Evolutionary conservation across 2,329 filamentous ascomycete species (phyloP), one percentile per base, ranked within the genome.

Genomic region (Ophiostoma fasciatum): DNA sequence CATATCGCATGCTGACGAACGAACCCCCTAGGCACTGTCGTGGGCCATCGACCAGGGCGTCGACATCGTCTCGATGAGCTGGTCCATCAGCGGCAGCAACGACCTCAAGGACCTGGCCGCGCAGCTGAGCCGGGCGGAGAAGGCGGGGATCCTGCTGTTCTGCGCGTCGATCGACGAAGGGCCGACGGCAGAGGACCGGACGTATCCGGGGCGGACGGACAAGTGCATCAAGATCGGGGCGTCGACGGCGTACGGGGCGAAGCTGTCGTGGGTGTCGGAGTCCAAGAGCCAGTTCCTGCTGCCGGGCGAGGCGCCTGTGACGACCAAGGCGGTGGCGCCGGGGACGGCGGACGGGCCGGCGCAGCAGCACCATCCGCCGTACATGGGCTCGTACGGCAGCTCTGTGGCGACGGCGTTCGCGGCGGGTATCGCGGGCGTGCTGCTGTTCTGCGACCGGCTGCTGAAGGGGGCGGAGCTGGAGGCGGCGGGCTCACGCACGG

Each of bases 241-340:
- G 8, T 35, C 29, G 14, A 37, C 30, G 13, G 26, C 13, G 9
- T 15, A 21, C 5, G 38, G 38, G n/a, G 31, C 26, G 1, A 37
- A 35, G 22, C 31, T 37, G 17, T 37, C 38, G 19, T 35, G 35
- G 39, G 39, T 38, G 11, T 36, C 35, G 4, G 39, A 37, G 29
- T 33, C 29, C 37, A 37, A 37, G 23, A 33, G 32, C 32, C 9
- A 37, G 3, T 41, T 41, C 21, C 7, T 41, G 28, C 19, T 41
- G 20, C 39, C 39, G 5, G 35, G 35, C n/a, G 35, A 38, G 20
- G 35, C 15, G 26, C 34, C 34, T 3, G 7, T 6, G 6, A 5
- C 22, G 8, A 78, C 78, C 32, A 66, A 62, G 46, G 82, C 70
- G 20, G 66, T 63, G 45, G 81, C 71, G 15, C 84, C 62, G 11